phyloP scores from a whole-genome alignment of 2,329 filamentous ascomycete species.

The Fusarium hostae region DNA sequence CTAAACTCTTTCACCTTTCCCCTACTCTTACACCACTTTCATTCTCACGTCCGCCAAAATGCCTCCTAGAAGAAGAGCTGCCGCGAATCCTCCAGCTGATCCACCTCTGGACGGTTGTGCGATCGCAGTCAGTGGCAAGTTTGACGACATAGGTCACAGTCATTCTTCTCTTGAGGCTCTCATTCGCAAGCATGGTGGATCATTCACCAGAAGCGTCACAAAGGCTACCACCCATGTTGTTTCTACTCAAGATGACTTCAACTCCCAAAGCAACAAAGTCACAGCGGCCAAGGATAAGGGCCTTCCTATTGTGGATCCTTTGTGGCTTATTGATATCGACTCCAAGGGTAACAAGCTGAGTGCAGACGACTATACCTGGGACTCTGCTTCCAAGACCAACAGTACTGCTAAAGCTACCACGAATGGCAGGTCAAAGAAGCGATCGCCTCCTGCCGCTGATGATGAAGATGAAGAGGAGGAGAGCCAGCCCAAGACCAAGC shows the following conservation, averaged over 20 bases:
- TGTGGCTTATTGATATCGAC: constrained; percentile 72
- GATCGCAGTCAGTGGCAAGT: constrained; percentile 70
- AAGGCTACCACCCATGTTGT: constrained; percentile 67
- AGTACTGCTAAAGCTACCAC: constrained; percentile 32
- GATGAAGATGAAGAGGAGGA: constrained; percentile 46
- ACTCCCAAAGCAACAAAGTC: constrained; percentile 63
- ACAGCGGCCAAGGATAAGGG: constrained; percentile 57
- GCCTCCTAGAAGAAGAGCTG: constrained; percentile 38
- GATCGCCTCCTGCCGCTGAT: constrained; percentile 37
- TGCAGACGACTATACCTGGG: constrained; percentile 44
- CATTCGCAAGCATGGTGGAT: constrained; percentile 62
- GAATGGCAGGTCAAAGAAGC: constrained; percentile 42
- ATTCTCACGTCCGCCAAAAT: constrained; percentile 19
- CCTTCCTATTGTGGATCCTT: constrained; percentile 66
- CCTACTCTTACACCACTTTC: not conserved
- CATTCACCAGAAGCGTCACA: constrained; percentile 59
- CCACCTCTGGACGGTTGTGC: constrained; percentile 59
- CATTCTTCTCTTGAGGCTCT: constrained; percentile 59
- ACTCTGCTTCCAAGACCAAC: constrained; percentile 43
- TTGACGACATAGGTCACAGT: constrained; percentile 64
- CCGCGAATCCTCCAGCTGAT: constrained; percentile 37
- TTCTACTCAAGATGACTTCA: constrained; percentile 63
- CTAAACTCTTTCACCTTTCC: not conserved
- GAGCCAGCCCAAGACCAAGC: constrained; percentile 47
- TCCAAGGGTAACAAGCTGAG: constrained; percentile 40